Base-by-base conservation (phyloP, 192 early-diverging fungal species). In the Umbelopsis sp. region DNA sequence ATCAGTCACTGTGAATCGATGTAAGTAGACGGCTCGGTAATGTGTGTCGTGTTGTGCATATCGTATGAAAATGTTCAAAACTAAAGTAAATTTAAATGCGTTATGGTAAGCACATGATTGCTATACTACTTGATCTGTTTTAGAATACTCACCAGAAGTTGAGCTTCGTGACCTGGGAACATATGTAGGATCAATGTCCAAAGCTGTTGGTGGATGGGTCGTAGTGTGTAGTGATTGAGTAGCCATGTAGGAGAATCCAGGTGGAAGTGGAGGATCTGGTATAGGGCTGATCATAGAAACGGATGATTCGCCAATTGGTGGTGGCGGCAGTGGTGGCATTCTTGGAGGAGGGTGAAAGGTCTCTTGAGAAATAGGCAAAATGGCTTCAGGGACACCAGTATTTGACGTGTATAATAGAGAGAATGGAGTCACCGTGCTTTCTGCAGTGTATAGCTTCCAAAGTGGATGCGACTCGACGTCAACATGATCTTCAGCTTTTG, bases 101-200 rank as follows among this genome's bases (percentile, higher is more conserved):
- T n/a, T 11, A 41, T 41, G 38, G 38, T 41, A 6, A 41, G 12
- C 38, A 11, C 38, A 41, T 41, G 38, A 41, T 41, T 41, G 7
- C 38, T 41, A 41, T 11, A 41, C 38, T 11, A 6, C 38, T 11
- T 41, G 38, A 41, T 41, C 38, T 41, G 12, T 11, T 41, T 5
- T 6, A 11, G 38, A 41, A 6, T 24, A 66, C 65, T 66, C 70
- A 83, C 82, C 78, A 45, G 79, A 76, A 67, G 53, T 71, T n/a
- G 73, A 43, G 38, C 78, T 76, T 38, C 80, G 66, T 24, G 65
- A 36, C 36, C 81, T 80, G 12, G 90, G 90, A 41, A 88, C 80
- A 78, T 91, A 91, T 14, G 77, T 85, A 52, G 89, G 87, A 72
- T 91, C 91, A 21, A 84, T 77, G 45, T 89, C 90, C 43, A 89